Evolutionary conservation across 164 flowering plant species (phyloP), one percentile per base, ranked within the genome.

Genomic region (Nymphaea thermarum): DNA sequence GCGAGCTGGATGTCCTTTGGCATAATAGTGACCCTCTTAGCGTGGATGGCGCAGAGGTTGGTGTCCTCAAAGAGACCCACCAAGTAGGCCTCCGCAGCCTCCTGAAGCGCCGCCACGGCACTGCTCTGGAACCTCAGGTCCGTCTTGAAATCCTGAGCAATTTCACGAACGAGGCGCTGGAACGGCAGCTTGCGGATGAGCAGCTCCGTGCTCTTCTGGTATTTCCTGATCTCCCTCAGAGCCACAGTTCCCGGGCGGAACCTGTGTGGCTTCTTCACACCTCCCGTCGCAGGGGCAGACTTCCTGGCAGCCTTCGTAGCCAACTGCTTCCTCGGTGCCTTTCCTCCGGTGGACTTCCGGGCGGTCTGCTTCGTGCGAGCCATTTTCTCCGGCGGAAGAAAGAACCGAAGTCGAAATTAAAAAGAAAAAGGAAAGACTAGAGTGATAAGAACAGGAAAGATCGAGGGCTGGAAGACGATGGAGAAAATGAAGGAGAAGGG

Each of bases 11-110:
- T 70, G 18, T 70, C 72, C 64, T 70, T 70, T 17, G 72, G 72
- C 72, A 70, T 70, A 15, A 70, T 70, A 42, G 72, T 70, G 53
- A 70, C 72, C 67, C 72, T 64, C 72, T 70, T 70, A 12, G 72
- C 72, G 57, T 70, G 72, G 64, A 70, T 70, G 4, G 72, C 72
- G 4, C 72, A 70, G 43, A 70, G 67, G 43, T 70, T 70, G 53
- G 72, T 70, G 47, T 70, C 72, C 67, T 70, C 72, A n/a, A 70
- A 70, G 43, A 70, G 72, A 4, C 72, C 72, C 6, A 70, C 72
- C 42, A 70, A 25, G 25, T 70, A 70, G 0, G 72, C 67, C 64
- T 70, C 72, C n/a, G 72, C 72, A 2, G 72, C 72, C 72, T 70
- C 71, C 42, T 69, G 71, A 5, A 69, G 66, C 2, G 71, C 71